phyloP scores from a whole-genome alignment of 805 yeast genomes.

The Saccharomycopsis olivae region DNA sequence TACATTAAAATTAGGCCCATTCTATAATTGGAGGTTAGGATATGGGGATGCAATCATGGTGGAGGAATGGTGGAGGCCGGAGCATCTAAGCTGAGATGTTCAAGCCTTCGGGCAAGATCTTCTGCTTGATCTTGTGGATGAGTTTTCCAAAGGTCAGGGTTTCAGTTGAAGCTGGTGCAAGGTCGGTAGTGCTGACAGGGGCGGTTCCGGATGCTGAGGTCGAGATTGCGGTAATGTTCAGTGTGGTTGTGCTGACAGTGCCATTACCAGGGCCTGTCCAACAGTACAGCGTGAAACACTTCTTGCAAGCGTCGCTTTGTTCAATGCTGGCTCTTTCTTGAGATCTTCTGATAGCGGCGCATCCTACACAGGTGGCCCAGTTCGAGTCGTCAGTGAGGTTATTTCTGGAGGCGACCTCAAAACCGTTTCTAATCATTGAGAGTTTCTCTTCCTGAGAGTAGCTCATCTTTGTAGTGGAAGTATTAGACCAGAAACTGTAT shows the following conservation, averaged over 20 bases:
- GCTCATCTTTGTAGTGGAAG: conserved; percentile 56
- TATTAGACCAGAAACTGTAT: conserved; percentile 52
- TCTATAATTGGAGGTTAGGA: too few relatives aligned
- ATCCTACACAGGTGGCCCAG: conserved; percentile 68
- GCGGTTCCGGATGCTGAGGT: background rate
- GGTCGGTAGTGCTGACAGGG: background rate
- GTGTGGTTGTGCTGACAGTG: background rate
- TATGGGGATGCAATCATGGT: too few relatives aligned
- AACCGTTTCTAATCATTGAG: conserved; percentile 62
- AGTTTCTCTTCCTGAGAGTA: conserved; percentile 47
- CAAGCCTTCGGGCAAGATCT: too few relatives aligned
- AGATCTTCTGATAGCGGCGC: conserved; percentile 73
- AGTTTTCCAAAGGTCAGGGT: too few relatives aligned
- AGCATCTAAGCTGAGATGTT: too few relatives aligned
- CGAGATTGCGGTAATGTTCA: background rate
- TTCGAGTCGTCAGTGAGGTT: conserved; percentile 59
- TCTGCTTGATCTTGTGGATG: too few relatives aligned
- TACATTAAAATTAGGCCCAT: too few relatives aligned
- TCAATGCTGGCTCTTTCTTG: conserved; percentile 54
- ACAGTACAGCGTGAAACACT: conserved; percentile 65
- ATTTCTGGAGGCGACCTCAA: conserved; percentile 52
- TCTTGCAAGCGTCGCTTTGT: conserved; percentile 53
- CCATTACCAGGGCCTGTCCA: conserved; percentile 35
- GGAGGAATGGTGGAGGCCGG: too few relatives aligned
- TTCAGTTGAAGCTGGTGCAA: background rate